phyloP scores from a whole-genome alignment of 768 basidiomycete genomes.

The Mycena albidolilacea region DNA sequence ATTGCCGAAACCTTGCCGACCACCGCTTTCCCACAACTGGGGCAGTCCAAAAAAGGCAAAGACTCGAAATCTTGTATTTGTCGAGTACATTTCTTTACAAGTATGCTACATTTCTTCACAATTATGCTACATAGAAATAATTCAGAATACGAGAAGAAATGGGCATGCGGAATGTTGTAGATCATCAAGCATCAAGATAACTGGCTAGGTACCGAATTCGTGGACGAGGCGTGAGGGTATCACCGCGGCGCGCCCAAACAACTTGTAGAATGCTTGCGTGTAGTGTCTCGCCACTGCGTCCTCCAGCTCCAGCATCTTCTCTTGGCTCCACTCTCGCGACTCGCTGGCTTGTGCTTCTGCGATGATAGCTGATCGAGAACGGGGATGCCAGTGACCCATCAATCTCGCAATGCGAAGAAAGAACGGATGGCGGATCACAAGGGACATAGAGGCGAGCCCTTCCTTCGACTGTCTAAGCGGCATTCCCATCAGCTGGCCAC shows the following conservation, averaged over 20 bases:
- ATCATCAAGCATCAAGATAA: too few species aligned
- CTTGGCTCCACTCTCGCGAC: not conserved
- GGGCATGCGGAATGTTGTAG: too few species aligned
- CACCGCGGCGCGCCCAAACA: slow-evolving; percentile 18
- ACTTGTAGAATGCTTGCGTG: slow-evolving; percentile 8
- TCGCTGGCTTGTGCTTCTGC: not conserved
- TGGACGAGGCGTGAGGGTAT: slow-evolving; percentile 3
- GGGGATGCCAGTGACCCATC: slow-evolving; percentile 15
- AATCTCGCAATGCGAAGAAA: not conserved
- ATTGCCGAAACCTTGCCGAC: too few species aligned
- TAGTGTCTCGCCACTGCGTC: not conserved
- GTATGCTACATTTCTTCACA: too few species aligned
- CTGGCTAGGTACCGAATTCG: too few species aligned
- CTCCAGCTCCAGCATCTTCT: slow-evolving; percentile 3
- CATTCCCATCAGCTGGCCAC: not conserved
- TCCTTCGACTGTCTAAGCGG: not conserved
- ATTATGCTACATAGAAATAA: too few species aligned
- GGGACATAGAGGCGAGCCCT: slow-evolving; percentile 9
- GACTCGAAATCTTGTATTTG: too few species aligned
- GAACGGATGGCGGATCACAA: not conserved
- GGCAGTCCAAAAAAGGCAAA: too few species aligned
- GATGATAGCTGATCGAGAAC: not conserved
- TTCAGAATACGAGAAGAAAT: too few species aligned
- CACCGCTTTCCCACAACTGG: too few species aligned
- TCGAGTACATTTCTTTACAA: too few species aligned